phyloP scores from a whole-genome alignment of 2,329 filamentous ascomycete species.

The Fusarium scirpi region DNA sequence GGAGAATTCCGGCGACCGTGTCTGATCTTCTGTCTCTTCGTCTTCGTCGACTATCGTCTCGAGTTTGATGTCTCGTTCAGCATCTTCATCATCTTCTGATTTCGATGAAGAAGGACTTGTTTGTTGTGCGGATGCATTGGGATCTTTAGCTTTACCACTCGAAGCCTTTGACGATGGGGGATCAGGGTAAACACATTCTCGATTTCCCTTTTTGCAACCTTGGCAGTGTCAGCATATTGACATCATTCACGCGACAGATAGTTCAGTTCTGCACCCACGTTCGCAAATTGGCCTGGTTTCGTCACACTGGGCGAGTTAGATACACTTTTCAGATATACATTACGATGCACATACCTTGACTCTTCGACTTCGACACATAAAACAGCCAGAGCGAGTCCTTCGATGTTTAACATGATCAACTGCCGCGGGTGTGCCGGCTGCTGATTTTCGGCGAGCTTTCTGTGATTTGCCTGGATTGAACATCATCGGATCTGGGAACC shows the following conservation, averaged over 20 bases:
- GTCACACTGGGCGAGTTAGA: slow-evolving; percentile 75
- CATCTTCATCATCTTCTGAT: slow-evolving; percentile 62
- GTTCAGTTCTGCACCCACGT: slow-evolving; percentile 59
- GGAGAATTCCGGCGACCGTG: slow-evolving; percentile 31
- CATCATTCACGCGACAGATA: background rate
- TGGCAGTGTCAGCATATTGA: slow-evolving; percentile 24
- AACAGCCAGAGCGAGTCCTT: slow-evolving; percentile 93
- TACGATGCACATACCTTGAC: slow-evolving; percentile 74
- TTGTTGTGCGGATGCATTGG: slow-evolving; percentile 52
- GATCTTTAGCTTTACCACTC: slow-evolving; percentile 54
- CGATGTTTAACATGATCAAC: slow-evolving; percentile 86
- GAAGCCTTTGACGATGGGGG: slow-evolving; percentile 61
- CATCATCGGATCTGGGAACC: slow-evolving; percentile 63
- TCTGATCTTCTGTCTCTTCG: slow-evolving; percentile 56
- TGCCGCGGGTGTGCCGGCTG: slow-evolving; percentile 57
- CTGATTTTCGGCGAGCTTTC: slow-evolving; percentile 64
- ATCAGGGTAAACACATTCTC: slow-evolving; percentile 92
- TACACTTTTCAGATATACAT: background rate
- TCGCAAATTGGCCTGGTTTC: slow-evolving; percentile 90
- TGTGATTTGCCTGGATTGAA: slow-evolving; percentile 62
- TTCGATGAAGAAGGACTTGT: slow-evolving; percentile 66
- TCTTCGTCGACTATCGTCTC: slow-evolving; percentile 68
- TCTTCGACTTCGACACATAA: slow-evolving; percentile 86
- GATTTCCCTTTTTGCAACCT: slow-evolving; percentile 92
- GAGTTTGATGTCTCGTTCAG: slow-evolving; percentile 58